Evolutionary conservation across 2,329 filamentous ascomycete species (phyloP).

Genomic region (Cercospora sp.): DNA sequence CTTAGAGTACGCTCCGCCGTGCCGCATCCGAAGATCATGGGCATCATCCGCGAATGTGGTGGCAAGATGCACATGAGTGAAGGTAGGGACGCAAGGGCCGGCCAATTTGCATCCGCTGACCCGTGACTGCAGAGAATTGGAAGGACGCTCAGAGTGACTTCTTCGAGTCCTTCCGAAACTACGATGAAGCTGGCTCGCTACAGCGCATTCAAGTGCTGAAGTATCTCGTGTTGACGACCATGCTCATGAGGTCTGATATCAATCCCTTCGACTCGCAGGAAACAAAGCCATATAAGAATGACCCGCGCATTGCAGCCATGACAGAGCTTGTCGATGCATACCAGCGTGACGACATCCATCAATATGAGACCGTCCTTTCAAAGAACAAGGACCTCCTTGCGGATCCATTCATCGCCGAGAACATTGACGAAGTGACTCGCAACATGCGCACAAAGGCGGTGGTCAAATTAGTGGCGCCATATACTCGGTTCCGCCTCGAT

Average conservation of each 20-base stretch:
- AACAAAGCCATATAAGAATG: constrained; percentile 96
- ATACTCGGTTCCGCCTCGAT: constrained; percentile 82
- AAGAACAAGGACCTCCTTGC: constrained; percentile 85
- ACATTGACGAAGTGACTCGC: constrained; percentile 97
- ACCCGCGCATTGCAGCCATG: constrained; percentile 94
- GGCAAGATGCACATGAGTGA: constrained; percentile 99
- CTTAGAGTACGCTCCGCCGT: constrained; percentile 94
- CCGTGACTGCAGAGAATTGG: constrained; percentile 73
- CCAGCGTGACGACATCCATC: constrained; percentile 89
- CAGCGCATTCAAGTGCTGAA: constrained; percentile 97
- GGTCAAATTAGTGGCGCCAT: constrained; percentile 88
- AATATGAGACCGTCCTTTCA: constrained; percentile 84
- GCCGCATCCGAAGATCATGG: constrained; percentile 98
- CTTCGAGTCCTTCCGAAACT: constrained; percentile 98
- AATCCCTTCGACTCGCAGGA: constrained; percentile 99
- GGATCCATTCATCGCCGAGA: constrained; percentile 96
- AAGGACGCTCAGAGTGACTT: constrained; percentile 96
- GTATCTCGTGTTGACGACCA: constrained; percentile 92
- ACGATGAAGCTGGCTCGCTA: constrained; percentile 94
- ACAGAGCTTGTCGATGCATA: constrained; percentile 96
- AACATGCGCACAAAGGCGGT: constrained; percentile 98
- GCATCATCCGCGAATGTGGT: constrained; percentile 96
- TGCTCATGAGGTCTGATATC: constrained; percentile 98
- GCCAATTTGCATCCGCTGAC: constrained; percentile 29
- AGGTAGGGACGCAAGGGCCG: constrained; percentile 45